phyloP scores from a whole-genome alignment of 2,329 filamentous ascomycete genomes.

The Arthrinium puccinioides region DNA sequence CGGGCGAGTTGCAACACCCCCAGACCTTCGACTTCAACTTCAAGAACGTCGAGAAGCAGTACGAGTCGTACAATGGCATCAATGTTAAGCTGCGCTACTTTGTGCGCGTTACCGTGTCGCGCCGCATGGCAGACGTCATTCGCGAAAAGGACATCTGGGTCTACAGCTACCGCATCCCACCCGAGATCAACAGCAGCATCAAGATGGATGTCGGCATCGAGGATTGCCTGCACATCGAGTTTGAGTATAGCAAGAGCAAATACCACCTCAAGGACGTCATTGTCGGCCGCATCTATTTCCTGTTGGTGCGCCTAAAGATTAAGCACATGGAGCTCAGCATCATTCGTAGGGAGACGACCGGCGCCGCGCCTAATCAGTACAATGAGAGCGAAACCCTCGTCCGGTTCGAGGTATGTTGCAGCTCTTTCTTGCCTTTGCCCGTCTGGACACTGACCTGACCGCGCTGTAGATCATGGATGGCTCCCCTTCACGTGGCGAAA shows the following conservation, averaged over 20 bases:
- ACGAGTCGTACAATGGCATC: conserved; percentile 99
- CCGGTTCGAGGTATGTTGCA: conserved; percentile 69
- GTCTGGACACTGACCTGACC: conserved; percentile 2
- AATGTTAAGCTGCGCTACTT: conserved; percentile 99
- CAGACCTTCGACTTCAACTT: conserved; percentile 99
- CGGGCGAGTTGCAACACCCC: conserved; percentile 95
- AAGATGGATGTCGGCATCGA: conserved; percentile 99
- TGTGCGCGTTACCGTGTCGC: conserved; percentile 89
- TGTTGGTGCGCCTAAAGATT: conserved; percentile 95
- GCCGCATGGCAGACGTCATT: conserved; percentile 95
- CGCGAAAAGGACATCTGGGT: conserved; percentile 99
- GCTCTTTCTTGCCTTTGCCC: too few species aligned
- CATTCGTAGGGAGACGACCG: conserved; percentile 92
- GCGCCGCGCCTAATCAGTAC: conserved; percentile 95
- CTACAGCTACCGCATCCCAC: conserved; percentile 95
- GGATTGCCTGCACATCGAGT: conserved; percentile 98
- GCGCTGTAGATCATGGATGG: conserved; percentile 87
- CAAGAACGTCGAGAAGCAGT: conserved; percentile 99
- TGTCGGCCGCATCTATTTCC: conserved; percentile 95
- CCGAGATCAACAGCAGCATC: conserved; percentile 96
- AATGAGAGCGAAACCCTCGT: conserved; percentile 98
- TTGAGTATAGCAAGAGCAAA: conserved; percentile 98
- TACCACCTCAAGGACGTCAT: conserved; percentile 99
- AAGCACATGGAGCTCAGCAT: conserved; percentile 99
- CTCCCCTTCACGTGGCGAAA: conserved; percentile 89